Evolutionary conservation across 73 alveolate species (phyloP), one percentile per base, ranked within the genome.

Genomic region (Paramecium tetraurelia): DNA sequence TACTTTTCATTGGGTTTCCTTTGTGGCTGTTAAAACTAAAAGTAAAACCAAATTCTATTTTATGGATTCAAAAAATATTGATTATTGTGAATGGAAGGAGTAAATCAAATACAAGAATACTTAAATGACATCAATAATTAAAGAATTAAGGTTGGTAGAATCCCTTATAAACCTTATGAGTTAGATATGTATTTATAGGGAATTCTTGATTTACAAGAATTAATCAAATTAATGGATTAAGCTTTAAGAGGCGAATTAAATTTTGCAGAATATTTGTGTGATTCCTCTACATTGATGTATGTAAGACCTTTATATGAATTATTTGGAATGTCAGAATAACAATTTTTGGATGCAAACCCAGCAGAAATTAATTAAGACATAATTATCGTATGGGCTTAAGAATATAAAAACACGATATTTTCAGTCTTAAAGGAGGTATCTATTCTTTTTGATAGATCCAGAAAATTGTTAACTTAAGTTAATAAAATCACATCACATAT

Each of bases 1-100:
- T 3, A 80, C 90, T 12, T 44, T 31, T 44, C 90, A 80, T 48
- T 80, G 90, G 90, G 70, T 80, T 44, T 41, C 90, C 20, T 80
- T 80, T 4, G 57, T 80, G 4, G 90, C 90, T 20, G 43, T 80
- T 1, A 80, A 80, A 48, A n/a, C 36, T 10, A 10, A 46, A 20
- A 11, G 18, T 20, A 0, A 11, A 43, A n/a, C 43, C 48, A 24
- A 80, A 24, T 80, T 80, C 18, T 80, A 43, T 80, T 41, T 80
- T 21, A 43, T 80, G 72, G 90, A 80, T 80, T 44, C 76, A 10
- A 80, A 48, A 46, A 80, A 80, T 44, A 18, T 27, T 14, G 76
- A 40, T 44, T 80, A 80, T 48, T 44, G 46, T 6, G 57, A 43
- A 80, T 80, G 90, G 90, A n/a, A n/a, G 57, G 53, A 8, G 72